These are phyloP conservation scores for Capsicum chinense DNA, from an alignment of 257 asterid species.

Conservation along the genomic window DNA sequence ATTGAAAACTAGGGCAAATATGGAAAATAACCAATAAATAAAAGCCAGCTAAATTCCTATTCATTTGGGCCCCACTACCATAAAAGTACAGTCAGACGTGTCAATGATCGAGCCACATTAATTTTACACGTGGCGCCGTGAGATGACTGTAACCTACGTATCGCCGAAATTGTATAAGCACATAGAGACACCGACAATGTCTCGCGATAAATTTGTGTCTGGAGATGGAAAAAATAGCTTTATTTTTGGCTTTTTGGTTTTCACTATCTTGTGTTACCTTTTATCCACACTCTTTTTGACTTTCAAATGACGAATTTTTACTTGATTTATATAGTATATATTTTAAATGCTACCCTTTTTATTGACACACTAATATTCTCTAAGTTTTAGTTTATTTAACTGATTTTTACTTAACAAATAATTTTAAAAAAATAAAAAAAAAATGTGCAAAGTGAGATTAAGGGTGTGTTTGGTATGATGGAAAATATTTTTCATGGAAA, in stretches of 20 bases:
- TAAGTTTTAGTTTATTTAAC: too few relatives aligned
- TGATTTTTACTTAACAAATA: too few relatives aligned
- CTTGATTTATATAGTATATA: too few relatives aligned
- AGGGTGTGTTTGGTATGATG: too few relatives aligned
- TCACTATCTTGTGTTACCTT: background rate
- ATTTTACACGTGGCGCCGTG: constrained; percentile 39
- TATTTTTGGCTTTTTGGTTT: background rate
- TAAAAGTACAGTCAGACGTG: constrained; percentile 44
- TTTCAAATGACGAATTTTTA: background rate
- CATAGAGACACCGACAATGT: constrained; percentile 54
- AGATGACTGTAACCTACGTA: constrained; percentile 38
- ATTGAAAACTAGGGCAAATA: constrained; percentile 23
- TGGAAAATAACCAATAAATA: constrained; percentile 47
- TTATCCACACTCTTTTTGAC: background rate
- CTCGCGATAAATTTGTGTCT: constrained; percentile 39
- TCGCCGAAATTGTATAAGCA: constrained; percentile 27
- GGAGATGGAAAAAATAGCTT: background rate
- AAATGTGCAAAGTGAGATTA: background rate
- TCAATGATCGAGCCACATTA: constrained; percentile 34
- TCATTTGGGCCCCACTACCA: constrained; percentile 36
- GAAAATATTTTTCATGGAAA: too few relatives aligned
- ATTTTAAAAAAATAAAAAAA: too few relatives aligned
- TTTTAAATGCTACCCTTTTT: too few relatives aligned
- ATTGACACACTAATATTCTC: too few relatives aligned
- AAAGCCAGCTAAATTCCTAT: constrained; percentile 45